These are phyloP conservation scores for Pontederia crassipes DNA, from an alignment of 176 grass and related monocot genomes.

Conservation along the genomic window DNA sequence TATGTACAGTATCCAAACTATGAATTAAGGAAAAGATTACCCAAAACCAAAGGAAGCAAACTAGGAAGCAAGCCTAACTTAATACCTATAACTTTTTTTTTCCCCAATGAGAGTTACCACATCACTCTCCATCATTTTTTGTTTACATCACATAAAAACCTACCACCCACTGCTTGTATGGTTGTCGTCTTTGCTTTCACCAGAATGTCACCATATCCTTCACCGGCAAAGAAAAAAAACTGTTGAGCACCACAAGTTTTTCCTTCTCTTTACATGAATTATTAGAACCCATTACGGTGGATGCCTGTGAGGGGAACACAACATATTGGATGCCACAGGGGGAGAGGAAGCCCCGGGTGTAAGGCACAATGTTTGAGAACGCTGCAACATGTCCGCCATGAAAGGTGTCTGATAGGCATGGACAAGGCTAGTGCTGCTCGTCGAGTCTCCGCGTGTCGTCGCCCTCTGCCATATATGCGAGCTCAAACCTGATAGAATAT, in stretches of 20 bases:
- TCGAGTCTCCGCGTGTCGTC: constrained; percentile 71
- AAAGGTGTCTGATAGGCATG: constrained; percentile 75
- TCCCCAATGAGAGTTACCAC: no score
- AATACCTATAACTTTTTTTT: neutral
- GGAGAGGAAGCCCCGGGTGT: constrained; percentile 17
- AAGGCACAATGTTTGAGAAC: constrained; percentile 41
- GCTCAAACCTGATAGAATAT: constrained; percentile 77
- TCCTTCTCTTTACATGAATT: neutral
- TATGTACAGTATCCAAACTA: constrained; percentile 1
- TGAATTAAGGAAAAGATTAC: neutral
- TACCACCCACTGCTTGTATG: no score
- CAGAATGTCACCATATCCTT: no score
- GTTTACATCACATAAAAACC: no score
- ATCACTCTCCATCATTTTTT: no score
- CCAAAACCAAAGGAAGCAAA: neutral
- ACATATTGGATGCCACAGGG: neutral
- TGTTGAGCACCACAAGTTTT: neutral
- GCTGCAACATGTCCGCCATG: constrained; percentile 80
- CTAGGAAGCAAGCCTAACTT: neutral
- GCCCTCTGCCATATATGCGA: constrained; percentile 94
- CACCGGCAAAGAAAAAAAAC: neutral
- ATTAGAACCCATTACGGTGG: neutral
- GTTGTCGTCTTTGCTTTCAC: no score
- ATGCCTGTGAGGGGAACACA: neutral
- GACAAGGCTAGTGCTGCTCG: constrained; percentile 48